Conservation (phyloP, 2,329 filamentous ascomycete genomes). For the Phialophora macrospora region DNA sequence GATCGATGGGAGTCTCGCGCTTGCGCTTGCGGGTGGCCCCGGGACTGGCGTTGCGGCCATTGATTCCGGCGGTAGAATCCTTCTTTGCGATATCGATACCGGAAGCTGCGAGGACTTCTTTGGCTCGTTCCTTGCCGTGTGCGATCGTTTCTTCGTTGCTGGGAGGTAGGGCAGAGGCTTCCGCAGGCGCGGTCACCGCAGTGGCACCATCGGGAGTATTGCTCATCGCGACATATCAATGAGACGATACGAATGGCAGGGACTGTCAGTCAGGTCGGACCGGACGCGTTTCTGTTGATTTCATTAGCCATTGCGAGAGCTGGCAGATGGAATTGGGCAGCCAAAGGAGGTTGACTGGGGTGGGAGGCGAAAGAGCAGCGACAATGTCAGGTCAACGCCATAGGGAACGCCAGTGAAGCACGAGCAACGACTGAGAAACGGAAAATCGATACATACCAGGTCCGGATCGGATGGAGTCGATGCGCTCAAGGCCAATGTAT, state of each 20-base stretch:
- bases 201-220: constrained; percentile 32
- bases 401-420: constrained; percentile 1
- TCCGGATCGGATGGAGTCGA: constrained; percentile 28
- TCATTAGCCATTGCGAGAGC: constrained; percentile 28
- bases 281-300: constrained; percentile 31
- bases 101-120: constrained; percentile 63
- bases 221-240: constrained; percentile 37
- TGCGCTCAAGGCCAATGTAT: constrained; percentile 32
- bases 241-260: neutral
- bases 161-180: constrained; percentile 21
- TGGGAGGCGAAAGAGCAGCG: constrained; percentile 18
- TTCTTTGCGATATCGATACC: constrained; percentile 44
- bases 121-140: constrained; percentile 65
- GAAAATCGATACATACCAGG: constrained; percentile 31
- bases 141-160: constrained; percentile 53
- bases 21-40: constrained; percentile 48
- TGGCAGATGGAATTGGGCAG: constrained; percentile 18
- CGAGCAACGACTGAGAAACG: constrained; percentile 10
- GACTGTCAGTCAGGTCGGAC: constrained; percentile 13
- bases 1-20: constrained; percentile 52
- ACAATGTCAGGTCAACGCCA: constrained; percentile 12
- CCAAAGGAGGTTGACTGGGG: constrained; percentile 5
- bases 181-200: constrained; percentile 30
- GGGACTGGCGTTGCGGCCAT: constrained; percentile 40
- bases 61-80: constrained; percentile 42